phyloP scores from a whole-genome alignment of 257 asterid species.

The Nicotiana knightiana region DNA sequence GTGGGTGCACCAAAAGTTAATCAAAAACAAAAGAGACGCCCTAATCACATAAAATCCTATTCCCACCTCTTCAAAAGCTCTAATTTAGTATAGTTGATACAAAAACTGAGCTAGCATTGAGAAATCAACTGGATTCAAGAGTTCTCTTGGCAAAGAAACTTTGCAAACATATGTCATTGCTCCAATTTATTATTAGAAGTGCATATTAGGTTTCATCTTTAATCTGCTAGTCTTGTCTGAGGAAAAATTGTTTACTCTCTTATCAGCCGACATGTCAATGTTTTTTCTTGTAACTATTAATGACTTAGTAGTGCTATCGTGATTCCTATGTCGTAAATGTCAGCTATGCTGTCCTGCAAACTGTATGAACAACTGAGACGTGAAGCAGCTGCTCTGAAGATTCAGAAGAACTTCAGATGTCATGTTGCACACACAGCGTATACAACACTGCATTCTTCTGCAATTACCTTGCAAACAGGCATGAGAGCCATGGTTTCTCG shows the following conservation, averaged over 20 bases:
- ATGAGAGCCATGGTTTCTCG: conserved; percentile 93
- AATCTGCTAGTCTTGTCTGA: background rate
- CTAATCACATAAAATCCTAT: background rate
- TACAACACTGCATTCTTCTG: conserved; percentile 50
- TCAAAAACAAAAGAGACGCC: background rate
- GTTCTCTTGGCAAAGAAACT: background rate
- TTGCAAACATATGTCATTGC: background rate
- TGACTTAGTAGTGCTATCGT: background rate
- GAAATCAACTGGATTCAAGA: conserved; percentile 1
- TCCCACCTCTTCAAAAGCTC: background rate
- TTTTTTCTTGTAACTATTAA: background rate
- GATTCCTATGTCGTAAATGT: background rate
- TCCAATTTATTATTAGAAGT: background rate
- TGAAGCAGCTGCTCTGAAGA: conserved; percentile 86
- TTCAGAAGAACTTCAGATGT: conserved; percentile 88
- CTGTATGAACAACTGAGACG: conserved; percentile 81
- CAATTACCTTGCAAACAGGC: conserved; percentile 76
- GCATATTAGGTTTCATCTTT: background rate
- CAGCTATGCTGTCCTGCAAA: conserved; percentile 85
- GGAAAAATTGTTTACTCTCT: background rate
- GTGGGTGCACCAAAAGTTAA: background rate
- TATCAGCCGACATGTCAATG: background rate
- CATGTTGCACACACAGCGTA: conserved; percentile 56
- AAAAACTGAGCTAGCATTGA: background rate
- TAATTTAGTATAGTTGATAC: background rate